phyloP scores from a whole-genome alignment of 305 asterid genomes.

The Fraxinus sp. region DNA sequence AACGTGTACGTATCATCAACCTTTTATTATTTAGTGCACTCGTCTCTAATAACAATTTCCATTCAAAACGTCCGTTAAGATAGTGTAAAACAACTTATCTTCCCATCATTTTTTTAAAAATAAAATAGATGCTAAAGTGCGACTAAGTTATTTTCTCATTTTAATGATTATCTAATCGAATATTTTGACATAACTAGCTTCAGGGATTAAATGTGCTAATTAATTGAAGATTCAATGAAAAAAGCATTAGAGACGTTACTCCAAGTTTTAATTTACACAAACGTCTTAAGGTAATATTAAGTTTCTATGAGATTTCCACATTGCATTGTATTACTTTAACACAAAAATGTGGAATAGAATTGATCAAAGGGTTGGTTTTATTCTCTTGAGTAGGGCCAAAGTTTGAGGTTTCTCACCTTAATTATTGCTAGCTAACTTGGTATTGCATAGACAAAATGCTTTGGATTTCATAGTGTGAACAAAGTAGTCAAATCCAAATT shows the following conservation, averaged over 20 bases:
- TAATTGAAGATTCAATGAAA: not conserved
- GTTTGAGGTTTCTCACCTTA: not conserved
- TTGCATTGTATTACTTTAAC: not conserved
- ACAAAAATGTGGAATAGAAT: not conserved
- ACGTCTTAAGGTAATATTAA: not conserved
- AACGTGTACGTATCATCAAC: no score
- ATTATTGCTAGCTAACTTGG: not conserved
- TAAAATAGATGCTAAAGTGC: not conserved
- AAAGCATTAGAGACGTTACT: not conserved
- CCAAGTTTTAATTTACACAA: not conserved
- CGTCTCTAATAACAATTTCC: not conserved
- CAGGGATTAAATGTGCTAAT: no score
- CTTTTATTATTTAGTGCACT: not conserved
- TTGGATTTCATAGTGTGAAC: not conserved
- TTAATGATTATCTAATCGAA: no score
- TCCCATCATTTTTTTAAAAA: not conserved
- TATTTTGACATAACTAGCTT: no score
- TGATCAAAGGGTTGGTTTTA: not conserved
- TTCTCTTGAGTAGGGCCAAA: not conserved
- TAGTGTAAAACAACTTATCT: not conserved
- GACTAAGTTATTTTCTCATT: no score
- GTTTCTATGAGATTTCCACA: not conserved
- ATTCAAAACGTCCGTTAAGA: not conserved
- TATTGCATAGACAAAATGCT: not conserved
- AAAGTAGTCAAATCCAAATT: not conserved